Base-by-base conservation (phyloP, 148 eudicot species). In the Bassia scoparia region DNA sequence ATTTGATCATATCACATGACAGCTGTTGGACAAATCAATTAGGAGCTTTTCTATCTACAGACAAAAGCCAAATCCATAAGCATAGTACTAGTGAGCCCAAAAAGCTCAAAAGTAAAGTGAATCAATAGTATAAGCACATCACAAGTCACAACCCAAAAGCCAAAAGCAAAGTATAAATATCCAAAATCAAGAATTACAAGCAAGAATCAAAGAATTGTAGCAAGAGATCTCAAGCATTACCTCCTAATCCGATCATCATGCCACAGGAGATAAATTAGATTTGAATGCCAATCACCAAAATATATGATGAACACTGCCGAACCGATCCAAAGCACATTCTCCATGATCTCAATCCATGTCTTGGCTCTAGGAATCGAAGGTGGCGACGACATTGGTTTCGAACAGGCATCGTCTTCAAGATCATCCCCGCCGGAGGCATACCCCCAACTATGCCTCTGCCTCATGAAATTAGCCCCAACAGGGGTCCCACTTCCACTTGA, bases 391-490 rank as follows among this genome's bases (percentile, higher is more conserved):
- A 62, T 44, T 44, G 84, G 73, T 78, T 85, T 88, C 35, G 98
- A 92, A 76, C 91, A 87, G 0, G 96, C 98, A 87, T 92, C 96
- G 66, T 92, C 98, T 68, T 92, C 98, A 44, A 92, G 85, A 54
- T 92, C 98, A 52, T 90, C 98, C 23, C 93, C 84, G 24, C 98
- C 83, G 0, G 98, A 92, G 62, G 84, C 82, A 81, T 92, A 92
- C 26, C 96, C 98, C 82, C 89, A 89, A 67, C 93, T 90, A 80
- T 90, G 90, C 81, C 98, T 92, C 80, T 88, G 96, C 84, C 98
- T 90, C 86, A 92, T 86, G 61, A 81, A 84, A 67, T 83, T 82
- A 71, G 85, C 77, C 70, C 85, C 90, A 73, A 71, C 78, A 59
- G 98, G 98, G 53, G 96, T 75, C 18, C 69, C 69, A 16, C 63